Conservation (phyloP, 2,329 filamentous ascomycete genomes). For the Ophiostoma himal-ulmi region DNA sequence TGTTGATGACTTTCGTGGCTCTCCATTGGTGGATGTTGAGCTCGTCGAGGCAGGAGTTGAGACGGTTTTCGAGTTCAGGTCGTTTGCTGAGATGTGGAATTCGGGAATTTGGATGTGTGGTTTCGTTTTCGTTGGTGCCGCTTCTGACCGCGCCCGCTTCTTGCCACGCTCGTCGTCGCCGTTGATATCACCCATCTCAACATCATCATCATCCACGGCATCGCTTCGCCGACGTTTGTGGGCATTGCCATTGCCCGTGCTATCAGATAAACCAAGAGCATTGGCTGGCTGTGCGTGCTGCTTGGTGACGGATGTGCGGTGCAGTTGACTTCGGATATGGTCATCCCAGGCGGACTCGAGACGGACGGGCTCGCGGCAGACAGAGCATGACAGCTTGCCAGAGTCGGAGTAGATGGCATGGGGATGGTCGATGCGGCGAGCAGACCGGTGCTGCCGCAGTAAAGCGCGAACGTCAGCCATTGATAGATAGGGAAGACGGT, state of each 20-base stretch:
- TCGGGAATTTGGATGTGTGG: not conserved
- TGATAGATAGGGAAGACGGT: not conserved
- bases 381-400: slow-evolving; percentile 55
- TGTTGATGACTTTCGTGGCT: slow-evolving; percentile 20
- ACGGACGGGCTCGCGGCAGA: slow-evolving; percentile 61
- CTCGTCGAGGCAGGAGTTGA: not conserved
- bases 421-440: slow-evolving; percentile 66
- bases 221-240: slow-evolving; percentile 27
- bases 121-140: slow-evolving; percentile 27
- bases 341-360: slow-evolving; percentile 62
- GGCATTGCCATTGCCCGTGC: not conserved
- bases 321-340: slow-evolving; percentile 49
- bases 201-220: slow-evolving; percentile 24
- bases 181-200: slow-evolving; percentile 14
- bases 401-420: slow-evolving; percentile 51
- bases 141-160: not conserved
- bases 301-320: slow-evolving; percentile 31
- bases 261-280: not conserved
- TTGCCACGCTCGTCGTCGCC: slow-evolving; percentile 28
- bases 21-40: not conserved
- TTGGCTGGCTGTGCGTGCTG: not conserved
- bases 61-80: not conserved
- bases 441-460: slow-evolving; percentile 68
- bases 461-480: slow-evolving; percentile 80
- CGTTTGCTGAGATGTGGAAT: not conserved